A percentile compares a stretch with the other conserved stretches of the same genome.
Conservation (phyloP, 805 yeast species). For the Kazachstania bromeliacearum region DNA sequence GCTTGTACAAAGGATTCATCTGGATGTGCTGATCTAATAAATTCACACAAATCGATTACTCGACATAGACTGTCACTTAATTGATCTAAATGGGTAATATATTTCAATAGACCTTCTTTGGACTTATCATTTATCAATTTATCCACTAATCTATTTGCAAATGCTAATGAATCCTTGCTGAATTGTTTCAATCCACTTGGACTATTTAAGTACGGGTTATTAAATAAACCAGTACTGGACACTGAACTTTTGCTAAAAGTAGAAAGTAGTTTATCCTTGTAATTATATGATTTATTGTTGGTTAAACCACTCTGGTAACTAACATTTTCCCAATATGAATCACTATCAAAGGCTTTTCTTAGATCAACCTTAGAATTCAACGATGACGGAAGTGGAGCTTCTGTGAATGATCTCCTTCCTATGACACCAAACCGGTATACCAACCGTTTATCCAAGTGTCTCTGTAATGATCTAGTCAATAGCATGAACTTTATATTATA, state of each 20-base stretch:
- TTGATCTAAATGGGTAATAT: slow-evolving; percentile 64
- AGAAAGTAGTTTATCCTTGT: slow-evolving; percentile 7
- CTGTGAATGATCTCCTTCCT: too few relatives aligned
- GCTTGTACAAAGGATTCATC: slow-evolving; percentile 56
- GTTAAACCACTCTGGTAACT: slow-evolving; percentile 23
- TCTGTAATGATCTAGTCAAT: too few relatives aligned
- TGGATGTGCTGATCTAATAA: slow-evolving; percentile 84
- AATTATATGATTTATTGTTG: slow-evolving; percentile 7
- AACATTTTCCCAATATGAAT: slow-evolving; percentile 44
- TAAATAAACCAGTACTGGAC: slow-evolving; percentile 54
- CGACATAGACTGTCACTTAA: slow-evolving; percentile 83
- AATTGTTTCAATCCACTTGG: slow-evolving; percentile 67
- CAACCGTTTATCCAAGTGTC: too few relatives aligned
- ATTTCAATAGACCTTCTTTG: slow-evolving; percentile 37
- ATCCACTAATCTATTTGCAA: slow-evolving; percentile 54
- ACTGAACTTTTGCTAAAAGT: not conserved
- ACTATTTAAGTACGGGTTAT: slow-evolving; percentile 56
- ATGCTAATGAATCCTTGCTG: slow-evolving; percentile 50
- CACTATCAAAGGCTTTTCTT: slow-evolving; percentile 52
- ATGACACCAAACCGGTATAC: too few relatives aligned
- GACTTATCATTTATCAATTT: slow-evolving; percentile 43
- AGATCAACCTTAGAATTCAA: too few relatives aligned
- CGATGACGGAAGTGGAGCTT: too few relatives aligned
- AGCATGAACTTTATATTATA: too few relatives aligned
- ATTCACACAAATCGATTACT: slow-evolving; percentile 89